Evolutionary conservation across 2,329 filamentous ascomycete genomes (phyloP), one percentile per base, ranked within the genome.

Genomic region (Fusarium verrucosum): DNA sequence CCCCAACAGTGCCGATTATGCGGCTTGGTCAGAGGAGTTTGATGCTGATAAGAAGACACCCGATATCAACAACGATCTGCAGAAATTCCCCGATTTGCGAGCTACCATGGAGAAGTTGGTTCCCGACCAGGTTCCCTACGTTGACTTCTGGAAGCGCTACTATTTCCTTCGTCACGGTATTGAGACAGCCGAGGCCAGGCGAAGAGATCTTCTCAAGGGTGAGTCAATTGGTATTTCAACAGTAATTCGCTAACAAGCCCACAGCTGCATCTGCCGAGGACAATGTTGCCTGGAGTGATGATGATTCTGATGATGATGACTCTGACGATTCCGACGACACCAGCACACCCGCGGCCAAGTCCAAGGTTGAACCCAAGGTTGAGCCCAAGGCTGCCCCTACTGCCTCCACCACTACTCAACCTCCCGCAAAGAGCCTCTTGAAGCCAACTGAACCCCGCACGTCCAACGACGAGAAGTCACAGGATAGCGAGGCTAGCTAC

Each of bases 401-500:
- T 32, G 81, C 77, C 9, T 87, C 86, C 5, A 85, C 81, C 7
- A 89, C 87, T 7, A 85, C 89, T 62, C 85, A 89, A 45, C 83
- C 84, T 32, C 81, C 79, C 47, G 75, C 75, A 46, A 73, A 79
- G 60, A 72, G 73, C 40, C 74, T 73, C n/a, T 80, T 87, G 43
- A 92, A 92, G 76, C 83, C 88, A 22, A 52, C 80, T 26, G 87
- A 91, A 69, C 81, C 88, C 17, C 89, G 92, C 43, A 87, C 85
- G 72, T 96, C 93, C 23, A 90, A 96, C 72, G 93, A 97, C 73
- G 90, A 93, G 75, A 93, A 94, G 75, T 96, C 92, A 23, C 91
- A 95, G 69, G 95, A 95, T 72, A 97, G 94, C 75, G 95, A 99
- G 71, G 92, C 92, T 17, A 97, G 93, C 79, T 99, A 99, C 76